phyloP scores from a whole-genome alignment of 306 rosid genomes.

The Prunus persica region Prunus_persica_NCBIv2 NC_034015.1:13859001-13859500 shows the following conservation, averaged over 20 bases:
- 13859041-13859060: neutral
- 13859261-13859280: slow-evolving; percentile 1
- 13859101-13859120: neutral
- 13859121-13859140: neutral
- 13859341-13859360: slow-evolving; percentile 22
- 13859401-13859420: neutral
- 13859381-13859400: slow-evolving; percentile 1
- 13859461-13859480: slow-evolving; percentile 19
- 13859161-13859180: neutral
- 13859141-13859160: neutral
- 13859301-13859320: slow-evolving; percentile 33
- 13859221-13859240: neutral
- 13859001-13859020: neutral
- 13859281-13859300: slow-evolving; percentile 40
- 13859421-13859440: slow-evolving; percentile 2
- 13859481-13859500: slow-evolving; percentile 3
- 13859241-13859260: neutral
- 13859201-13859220: neutral
- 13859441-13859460: slow-evolving; percentile 21
- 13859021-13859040: neutral
- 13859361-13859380: slow-evolving; percentile 13
- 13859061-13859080: neutral
- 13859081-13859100: neutral
- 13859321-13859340: slow-evolving; percentile 20
- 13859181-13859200: neutral